Evolutionary conservation across 208 protist genomes (phyloP), one percentile per base, ranked within the genome.

Genomic region (Porcisia hertigi): DNA sequence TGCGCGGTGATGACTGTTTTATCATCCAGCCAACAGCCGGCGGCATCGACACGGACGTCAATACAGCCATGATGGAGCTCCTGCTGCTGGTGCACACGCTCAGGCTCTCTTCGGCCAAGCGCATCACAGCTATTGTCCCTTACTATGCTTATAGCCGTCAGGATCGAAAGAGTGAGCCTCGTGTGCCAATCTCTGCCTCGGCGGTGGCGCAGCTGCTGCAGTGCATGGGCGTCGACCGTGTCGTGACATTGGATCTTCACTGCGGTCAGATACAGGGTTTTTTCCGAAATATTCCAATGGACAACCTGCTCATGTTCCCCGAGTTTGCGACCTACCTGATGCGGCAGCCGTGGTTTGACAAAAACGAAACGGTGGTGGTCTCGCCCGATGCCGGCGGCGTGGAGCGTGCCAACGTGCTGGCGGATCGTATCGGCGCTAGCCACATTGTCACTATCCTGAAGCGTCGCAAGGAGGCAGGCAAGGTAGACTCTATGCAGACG

Each of bases 311-410:
- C 64, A 95, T 96, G 88, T 96, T 96, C 76, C 91, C 92, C 30
- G 90, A 96, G 85, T 96, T 95, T 64, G 90, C 90, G 36, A 87
- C 85, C 12, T 97, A 97, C 81, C 80, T 97, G 69, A 81, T 80
- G 85, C 88, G 89, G 18, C 92, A 96, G 86, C 60, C 80, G 62
- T 96, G 91, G 90, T 97, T 94, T 54, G 92, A 94, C 69, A 79
- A 84, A 75, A 83, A 92, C 64, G 75, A 82, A 30, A 96, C 91
- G 0, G 88, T 97, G 30, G 94, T 99, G 8, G 98, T 99, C 8
- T 98, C 98, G 34, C 98, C 98, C 18, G 98, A 99, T 81, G 97
- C 98, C 20, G 98, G 98, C 69, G 98, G 98, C 73, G 98, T 99
- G 63, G 94, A 98, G 86, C 88, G 98, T 23, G 98, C 98, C 18